Conservation (phyloP, 108 stramenopile genomes). For the Mayamaea pseudoterrestris region DNA sequence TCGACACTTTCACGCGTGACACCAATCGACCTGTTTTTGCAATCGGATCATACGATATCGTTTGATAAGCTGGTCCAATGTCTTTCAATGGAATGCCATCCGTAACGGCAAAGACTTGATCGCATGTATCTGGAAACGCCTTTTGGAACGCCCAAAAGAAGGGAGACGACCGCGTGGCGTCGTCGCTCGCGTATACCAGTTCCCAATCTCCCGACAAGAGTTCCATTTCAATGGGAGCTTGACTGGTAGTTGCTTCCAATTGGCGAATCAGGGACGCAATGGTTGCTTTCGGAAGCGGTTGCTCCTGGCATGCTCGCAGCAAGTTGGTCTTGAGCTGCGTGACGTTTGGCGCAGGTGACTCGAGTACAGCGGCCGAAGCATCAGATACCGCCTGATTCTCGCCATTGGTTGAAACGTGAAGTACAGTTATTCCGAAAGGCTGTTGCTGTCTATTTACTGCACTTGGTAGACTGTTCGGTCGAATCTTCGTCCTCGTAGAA, state of each 20-base stretch:
- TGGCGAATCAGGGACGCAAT: too few relatives aligned
- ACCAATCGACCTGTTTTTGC: slow-evolving; percentile 44
- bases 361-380: too few relatives aligned
- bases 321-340: background rate
- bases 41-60: slow-evolving; percentile 38
- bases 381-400: too few relatives aligned
- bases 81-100: slow-evolving; percentile 72
- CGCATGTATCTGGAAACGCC: slow-evolving; percentile 65
- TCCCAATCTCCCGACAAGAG: slow-evolving; percentile 70
- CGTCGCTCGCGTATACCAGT: slow-evolving; percentile 64
- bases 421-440: too few relatives aligned
- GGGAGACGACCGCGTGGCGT: slow-evolving; percentile 64
- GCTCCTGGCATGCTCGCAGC: slow-evolving; percentile 4
- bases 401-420: too few relatives aligned
- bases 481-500: too few relatives aligned
- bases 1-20: slow-evolving; percentile 71
- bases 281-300: background rate
- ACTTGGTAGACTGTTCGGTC: too few relatives aligned
- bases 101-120: slow-evolving; percentile 74
- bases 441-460: too few relatives aligned
- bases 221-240: slow-evolving; percentile 46
- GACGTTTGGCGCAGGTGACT: too few relatives aligned
- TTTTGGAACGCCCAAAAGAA: slow-evolving; percentile 83
- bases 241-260: slow-evolving; percentile 37
- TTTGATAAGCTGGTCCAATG: slow-evolving; percentile 76